Conservation (phyloP, 495 filamentous ascomycete species). For the Penicillium arizonense region DNA sequence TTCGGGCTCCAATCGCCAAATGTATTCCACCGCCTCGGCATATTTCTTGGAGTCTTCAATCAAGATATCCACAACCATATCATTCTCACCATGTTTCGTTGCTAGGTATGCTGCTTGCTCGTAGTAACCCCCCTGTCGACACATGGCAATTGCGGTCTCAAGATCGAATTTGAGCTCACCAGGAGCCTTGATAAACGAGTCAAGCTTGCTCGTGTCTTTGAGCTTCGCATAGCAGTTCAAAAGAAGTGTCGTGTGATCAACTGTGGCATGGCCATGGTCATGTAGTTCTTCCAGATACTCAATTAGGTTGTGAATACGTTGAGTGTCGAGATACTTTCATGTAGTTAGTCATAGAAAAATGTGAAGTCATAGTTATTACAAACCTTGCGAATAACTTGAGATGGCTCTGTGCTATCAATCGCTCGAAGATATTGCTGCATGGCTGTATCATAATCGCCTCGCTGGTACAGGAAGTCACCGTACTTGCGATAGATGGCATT, state of each 20-base stretch:
- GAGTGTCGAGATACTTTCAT: slow-evolving; percentile 81
- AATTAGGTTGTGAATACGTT: slow-evolving; percentile 94
- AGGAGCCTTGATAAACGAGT: slow-evolving; percentile 93
- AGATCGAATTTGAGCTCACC: slow-evolving; percentile 95
- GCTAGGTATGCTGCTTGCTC: slow-evolving; percentile 96
- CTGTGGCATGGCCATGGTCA: slow-evolving; percentile 87
- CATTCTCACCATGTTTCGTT: slow-evolving; percentile 89
- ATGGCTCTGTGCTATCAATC: slow-evolving; percentile 92
- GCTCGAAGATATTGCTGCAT: slow-evolving; percentile 98
- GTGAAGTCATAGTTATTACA: neutral
- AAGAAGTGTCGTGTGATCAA: slow-evolving; percentile 93
- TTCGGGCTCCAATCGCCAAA: slow-evolving; percentile 83
- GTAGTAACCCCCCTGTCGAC: slow-evolving; percentile 94
- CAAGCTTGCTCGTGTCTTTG: slow-evolving; percentile 92
- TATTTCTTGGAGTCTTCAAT: slow-evolving; percentile 94
- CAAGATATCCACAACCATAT: slow-evolving; percentile 89
- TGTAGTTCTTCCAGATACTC: slow-evolving; percentile 97
- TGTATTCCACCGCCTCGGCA: slow-evolving; percentile 83
- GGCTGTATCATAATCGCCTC: slow-evolving; percentile 89
- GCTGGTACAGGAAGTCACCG: slow-evolving; percentile 94
- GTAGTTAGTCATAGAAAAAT: slow-evolving; percentile 14
- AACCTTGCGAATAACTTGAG: slow-evolving; percentile 89
- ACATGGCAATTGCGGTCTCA: slow-evolving; percentile 97
- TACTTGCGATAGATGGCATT: slow-evolving; percentile 92
- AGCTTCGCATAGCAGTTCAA: slow-evolving; percentile 97